Evolutionary conservation across 1,284 basidiomycete species (phyloP).

Genomic region (Fistulinella cinereoalba): DNA sequence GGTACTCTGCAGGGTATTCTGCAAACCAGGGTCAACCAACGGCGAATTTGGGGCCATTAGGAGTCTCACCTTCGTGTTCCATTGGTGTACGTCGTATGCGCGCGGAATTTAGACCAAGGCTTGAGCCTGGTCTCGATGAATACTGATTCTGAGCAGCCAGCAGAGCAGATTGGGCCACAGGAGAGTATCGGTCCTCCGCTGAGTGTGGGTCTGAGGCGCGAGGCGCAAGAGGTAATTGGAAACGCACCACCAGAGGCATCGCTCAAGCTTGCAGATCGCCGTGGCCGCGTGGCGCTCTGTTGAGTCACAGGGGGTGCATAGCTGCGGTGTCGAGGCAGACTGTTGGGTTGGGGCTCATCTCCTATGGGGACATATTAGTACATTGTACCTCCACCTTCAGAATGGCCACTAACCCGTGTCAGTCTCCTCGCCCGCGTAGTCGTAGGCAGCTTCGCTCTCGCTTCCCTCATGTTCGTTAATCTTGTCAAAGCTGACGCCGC

Average conservation of each 20-base stretch:
- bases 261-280: conserved; percentile 68
- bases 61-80: conserved; percentile 39
- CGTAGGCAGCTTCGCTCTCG: conserved; percentile 27
- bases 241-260: conserved; percentile 49
- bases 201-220: conserved; percentile 7
- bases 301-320: conserved; percentile 23
- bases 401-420: conserved; percentile 28
- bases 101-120: conserved; percentile 40
- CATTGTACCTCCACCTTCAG: conserved; percentile 1
- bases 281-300: conserved; percentile 42
- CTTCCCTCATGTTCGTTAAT: conserved; percentile 36
- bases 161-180: conserved; percentile 31
- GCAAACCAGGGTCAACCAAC: conserved; percentile 9
- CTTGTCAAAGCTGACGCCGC: conserved; percentile 31
- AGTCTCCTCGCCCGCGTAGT: conserved; percentile 31
- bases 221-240: conserved; percentile 4
- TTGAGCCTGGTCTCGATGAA: conserved; percentile 51
- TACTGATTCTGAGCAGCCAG: conserved; percentile 36
- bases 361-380: conserved; percentile 6
- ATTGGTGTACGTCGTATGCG: conserved; percentile 34
- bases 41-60: conserved; percentile 8
- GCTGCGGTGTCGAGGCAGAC: conserved; percentile 25
- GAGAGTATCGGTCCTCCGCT: conserved; percentile 30
- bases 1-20: conserved; percentile 31
- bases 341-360: conserved; percentile 30